Conservation (phyloP, 1,139 yeast species). For the Candida albicans region DNA sequence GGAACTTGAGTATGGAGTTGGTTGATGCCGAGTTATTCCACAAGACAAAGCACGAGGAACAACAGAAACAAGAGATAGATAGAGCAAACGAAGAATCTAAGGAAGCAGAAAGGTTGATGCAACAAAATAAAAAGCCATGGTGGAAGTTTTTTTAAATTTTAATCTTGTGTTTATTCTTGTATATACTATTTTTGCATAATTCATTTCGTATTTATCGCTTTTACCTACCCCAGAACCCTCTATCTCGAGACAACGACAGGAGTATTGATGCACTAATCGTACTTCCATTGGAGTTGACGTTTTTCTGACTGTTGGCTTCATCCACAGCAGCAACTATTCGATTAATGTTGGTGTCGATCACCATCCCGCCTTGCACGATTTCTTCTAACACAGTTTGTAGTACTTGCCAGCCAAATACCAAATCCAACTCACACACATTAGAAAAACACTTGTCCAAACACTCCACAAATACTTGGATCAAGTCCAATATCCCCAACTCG, state of each 20-base stretch:
- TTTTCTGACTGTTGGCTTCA: constrained; percentile 54
- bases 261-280: constrained; percentile 33
- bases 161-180: neutral
- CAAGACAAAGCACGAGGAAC: constrained; percentile 43
- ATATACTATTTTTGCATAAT: neutral
- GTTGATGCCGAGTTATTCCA: constrained; percentile 53
- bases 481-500: constrained; percentile 88
- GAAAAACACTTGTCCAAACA: constrained; percentile 89
- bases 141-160: constrained; percentile 23
- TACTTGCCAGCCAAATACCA: constrained; percentile 97
- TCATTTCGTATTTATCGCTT: neutral
- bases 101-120: constrained; percentile 31
- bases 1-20: constrained; percentile 36
- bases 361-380: constrained; percentile 97
- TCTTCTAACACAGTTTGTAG: constrained; percentile 89
- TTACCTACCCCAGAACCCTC: constrained; percentile 43
- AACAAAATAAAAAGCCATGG: constrained; percentile 36
- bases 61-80: constrained; percentile 43
- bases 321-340: constrained; percentile 83
- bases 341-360: constrained; percentile 86
- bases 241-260: constrained; percentile 46
- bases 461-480: constrained; percentile 96
- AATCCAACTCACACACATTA: constrained; percentile 91
- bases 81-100: constrained; percentile 32
- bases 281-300: constrained; percentile 10